Evolutionary conservation across 2,329 filamentous ascomycete genomes (phyloP).

Genomic region (Chaetothyriales sp.): DNA sequence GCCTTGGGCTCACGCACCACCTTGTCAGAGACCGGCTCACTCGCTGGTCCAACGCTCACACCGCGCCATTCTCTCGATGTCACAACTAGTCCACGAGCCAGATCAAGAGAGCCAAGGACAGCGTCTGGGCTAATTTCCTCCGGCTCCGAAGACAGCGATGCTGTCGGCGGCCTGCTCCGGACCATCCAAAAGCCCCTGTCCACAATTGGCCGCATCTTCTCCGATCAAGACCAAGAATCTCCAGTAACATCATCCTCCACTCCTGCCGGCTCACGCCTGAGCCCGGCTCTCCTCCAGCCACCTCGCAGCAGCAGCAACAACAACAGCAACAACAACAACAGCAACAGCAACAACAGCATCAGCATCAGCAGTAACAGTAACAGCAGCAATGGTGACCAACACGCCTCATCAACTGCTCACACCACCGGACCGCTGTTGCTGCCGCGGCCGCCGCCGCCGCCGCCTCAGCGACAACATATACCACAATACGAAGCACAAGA

Average conservation of each 20-base stretch:
- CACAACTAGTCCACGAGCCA: slow-evolving; percentile 29
- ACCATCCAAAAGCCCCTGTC: slow-evolving; percentile 84
- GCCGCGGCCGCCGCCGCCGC: no score
- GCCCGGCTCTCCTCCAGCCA: slow-evolving; percentile 32
- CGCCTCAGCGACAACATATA: neutral
- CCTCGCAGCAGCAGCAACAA: slow-evolving; percentile 27
- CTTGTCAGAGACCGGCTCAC: slow-evolving; percentile 33
- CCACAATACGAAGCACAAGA: slow-evolving; percentile 55
- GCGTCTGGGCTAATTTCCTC: slow-evolving; percentile 20
- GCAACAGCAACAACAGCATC: slow-evolving; percentile 12
- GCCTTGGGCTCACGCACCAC: slow-evolving; percentile 23
- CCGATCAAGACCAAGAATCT: slow-evolving; percentile 45
- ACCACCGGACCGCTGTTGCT: no score
- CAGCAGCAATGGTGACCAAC: slow-evolving; percentile 14
- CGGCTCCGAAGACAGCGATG: slow-evolving; percentile 42
- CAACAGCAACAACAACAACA: slow-evolving; percentile 6
- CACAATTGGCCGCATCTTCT: slow-evolving; percentile 90
- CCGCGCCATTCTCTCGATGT: slow-evolving; percentile 46
- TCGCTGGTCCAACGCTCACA: slow-evolving; percentile 44
- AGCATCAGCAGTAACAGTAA: no score
- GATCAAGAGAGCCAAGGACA: slow-evolving; percentile 11
- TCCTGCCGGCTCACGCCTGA: slow-evolving; percentile 34
- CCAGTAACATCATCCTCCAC: slow-evolving; percentile 11
- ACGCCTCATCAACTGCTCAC: slow-evolving; percentile 7
- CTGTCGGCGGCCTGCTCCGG: slow-evolving; percentile 71